Conservation (phyloP, 345 rosid species). For the Turritis glabra region DNA sequence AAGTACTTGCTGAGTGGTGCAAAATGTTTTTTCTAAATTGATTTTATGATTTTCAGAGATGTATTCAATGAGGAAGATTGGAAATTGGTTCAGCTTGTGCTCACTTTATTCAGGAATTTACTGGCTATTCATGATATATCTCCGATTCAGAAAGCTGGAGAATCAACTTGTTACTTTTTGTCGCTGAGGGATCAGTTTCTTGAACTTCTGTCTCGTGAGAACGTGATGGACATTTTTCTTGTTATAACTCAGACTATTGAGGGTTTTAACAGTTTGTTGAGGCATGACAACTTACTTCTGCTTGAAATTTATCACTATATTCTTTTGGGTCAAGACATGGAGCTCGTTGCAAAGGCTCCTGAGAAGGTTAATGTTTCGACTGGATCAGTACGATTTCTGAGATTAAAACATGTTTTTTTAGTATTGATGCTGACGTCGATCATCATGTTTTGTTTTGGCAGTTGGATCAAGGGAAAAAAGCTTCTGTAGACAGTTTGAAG, state of each 20-base stretch:
- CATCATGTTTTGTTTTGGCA: conserved; percentile 25
- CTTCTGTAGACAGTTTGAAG: conserved; percentile 63
- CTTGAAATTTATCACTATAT: conserved; percentile 75
- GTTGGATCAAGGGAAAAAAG: conserved; percentile 50
- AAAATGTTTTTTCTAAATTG: not conserved
- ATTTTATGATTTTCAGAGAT: conserved; percentile 53
- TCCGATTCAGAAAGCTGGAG: conserved; percentile 65
- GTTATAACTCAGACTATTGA: conserved; percentile 68
- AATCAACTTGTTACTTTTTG: conserved; percentile 59
- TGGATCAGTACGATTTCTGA: conserved; percentile 3
- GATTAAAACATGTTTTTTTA: not conserved
- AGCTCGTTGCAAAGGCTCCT: conserved; percentile 58
- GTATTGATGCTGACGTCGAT: conserved; percentile 6
- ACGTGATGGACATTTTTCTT: conserved; percentile 74
- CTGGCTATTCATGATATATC: conserved; percentile 85
- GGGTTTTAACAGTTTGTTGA: conserved; percentile 55
- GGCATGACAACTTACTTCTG: conserved; percentile 80
- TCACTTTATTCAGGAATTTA: conserved; percentile 79
- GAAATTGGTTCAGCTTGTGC: conserved; percentile 90
- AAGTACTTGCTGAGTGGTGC: not conserved
- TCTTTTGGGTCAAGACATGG: conserved; percentile 78
- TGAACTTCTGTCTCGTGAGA: conserved; percentile 73
- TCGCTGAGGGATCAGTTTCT: conserved; percentile 80
- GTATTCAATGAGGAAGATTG: conserved; percentile 87
- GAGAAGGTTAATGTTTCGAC: conserved; percentile 50